Conservation (phyloP, 2,329 filamentous ascomycete species). For the Aspergillus novofumigatus region DNA sequence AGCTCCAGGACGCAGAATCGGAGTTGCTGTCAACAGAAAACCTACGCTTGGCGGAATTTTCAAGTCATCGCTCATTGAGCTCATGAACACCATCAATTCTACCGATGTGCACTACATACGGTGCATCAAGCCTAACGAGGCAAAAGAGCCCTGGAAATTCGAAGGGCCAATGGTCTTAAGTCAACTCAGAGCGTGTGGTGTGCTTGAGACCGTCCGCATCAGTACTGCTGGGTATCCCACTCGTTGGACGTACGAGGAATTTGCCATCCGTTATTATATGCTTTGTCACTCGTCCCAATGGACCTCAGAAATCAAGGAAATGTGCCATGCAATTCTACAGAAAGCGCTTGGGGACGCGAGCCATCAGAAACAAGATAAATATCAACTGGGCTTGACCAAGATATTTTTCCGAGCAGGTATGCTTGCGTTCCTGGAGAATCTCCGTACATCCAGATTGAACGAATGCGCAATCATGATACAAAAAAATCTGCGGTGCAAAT, state of each 20-base stretch:
- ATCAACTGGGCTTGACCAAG: slow-evolving; percentile 95
- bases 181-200: slow-evolving; percentile 95
- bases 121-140: slow-evolving; percentile 98
- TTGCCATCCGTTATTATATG: slow-evolving; percentile 97
- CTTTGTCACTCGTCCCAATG: slow-evolving; percentile 82
- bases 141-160: slow-evolving; percentile 94
- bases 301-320: slow-evolving; percentile 89
- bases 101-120: slow-evolving; percentile 99
- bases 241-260: slow-evolving; percentile 98
- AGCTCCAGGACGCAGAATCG: slow-evolving; percentile 74
- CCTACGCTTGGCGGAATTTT: slow-evolving; percentile 97
- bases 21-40: slow-evolving; percentile 89
- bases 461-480: slow-evolving; percentile 96
- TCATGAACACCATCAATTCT: slow-evolving; percentile 96
- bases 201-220: slow-evolving; percentile 95
- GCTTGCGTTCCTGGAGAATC: slow-evolving; percentile 94
- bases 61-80: slow-evolving; percentile 94
- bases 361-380: slow-evolving; percentile 78
- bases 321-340: slow-evolving; percentile 87
- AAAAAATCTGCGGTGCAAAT: slow-evolving; percentile 94
- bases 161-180: slow-evolving; percentile 98
- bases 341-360: slow-evolving; percentile 79
- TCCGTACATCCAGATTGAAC: slow-evolving; percentile 84
- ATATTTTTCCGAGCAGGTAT: slow-evolving; percentile 99
- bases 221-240: slow-evolving; percentile 96